Base-by-base conservation (phyloP, 2,329 filamentous ascomycete species). In the Neonectria punicea region DNA sequence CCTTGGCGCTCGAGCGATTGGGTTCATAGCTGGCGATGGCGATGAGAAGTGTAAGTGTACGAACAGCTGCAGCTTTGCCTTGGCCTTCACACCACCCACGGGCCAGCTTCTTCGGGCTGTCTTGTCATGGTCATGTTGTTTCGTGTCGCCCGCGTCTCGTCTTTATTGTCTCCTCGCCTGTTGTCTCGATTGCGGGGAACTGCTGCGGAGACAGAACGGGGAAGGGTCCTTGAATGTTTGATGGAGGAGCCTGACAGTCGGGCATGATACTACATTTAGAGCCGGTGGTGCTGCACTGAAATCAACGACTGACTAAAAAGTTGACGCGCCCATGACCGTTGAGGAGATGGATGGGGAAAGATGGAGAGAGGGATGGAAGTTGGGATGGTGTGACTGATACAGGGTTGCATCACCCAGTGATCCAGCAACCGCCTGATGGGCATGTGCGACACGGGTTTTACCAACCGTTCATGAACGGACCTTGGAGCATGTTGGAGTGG, bases 181-280 rank as follows among this genome's bases (percentile, higher is more conserved):
- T 55, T 55, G 50, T 58, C 55, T 49, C 34, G 25, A 55, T 55
- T 54, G 55, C 43, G 50, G 49, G 53, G 49, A 58, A 55, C 44
- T 6, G 39, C 20, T 39, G 53, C 47, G 25, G 36, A 16, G 44
- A 41, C 44, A 20, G 25, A n/a, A 11, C n/a, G 41, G 56, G n/a
- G 22, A 44, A 32, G 18, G 28, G 13, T 51, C 46, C 22, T 25
- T 14, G 32, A 30, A 54, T 11, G 20, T 28, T 16, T 16, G n/a
- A 39, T 36, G 14, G 18, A 47, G 36, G 53, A 25, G 6, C 13
- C 34, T 10, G 32, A n/a, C 28, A 46, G 39, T 20, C 18, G 28
- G 28, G 36, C 46, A 49, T 30, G 18, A 50, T 50, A 16, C 25
- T 22, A 43, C 44, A 14, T 47, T 16, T 25, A 47, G 34, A 53